Base-by-base conservation (phyloP, 2,329 filamentous ascomycete species). In the Pseudogymnoascus destructans region DNA sequence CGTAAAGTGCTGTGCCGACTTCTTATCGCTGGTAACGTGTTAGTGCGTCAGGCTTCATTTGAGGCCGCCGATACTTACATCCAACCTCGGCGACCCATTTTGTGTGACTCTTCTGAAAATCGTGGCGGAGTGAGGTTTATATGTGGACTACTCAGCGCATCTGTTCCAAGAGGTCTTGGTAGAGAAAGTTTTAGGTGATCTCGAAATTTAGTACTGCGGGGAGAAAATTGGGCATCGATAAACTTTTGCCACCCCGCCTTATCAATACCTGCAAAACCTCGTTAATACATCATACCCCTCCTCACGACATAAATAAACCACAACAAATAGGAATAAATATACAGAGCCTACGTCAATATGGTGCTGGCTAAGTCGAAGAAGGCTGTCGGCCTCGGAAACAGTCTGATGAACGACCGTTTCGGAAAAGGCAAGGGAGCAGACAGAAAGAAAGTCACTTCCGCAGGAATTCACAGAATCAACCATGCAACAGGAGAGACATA, bases 401-500 rank as follows among this genome's bases (percentile, higher is more conserved):
- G 87, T 75, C 82, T 98, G 70, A 98, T 98, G 93, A 97, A 97
- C 71, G 93, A 97, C 75, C 87, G 92, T 60, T 96, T 97, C 73
- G 89, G 91, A 69, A 95, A 93, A 74, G 88, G 89, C 68, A 96
- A 95, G 73, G 88, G 89, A 64, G 71, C 79, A 57, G 87, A 91
- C 71, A 85, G 90, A 71, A 92, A 89, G 73, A 87, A 86, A 70
- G 80, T 77, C 64, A 81, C 79, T 61, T 73, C 77, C 62, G 74
- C 79, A 64, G 70, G 72, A 61, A 73, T 70, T 57, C 66, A 73
- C 40, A 82, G 87, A 68, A 86, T 89, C 63, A 84, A 90, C 71
- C 82, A 91, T 67, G 78, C 82, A 23, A 89, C 88, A 19, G 90
- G 89, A 69, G 87, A 95, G 70, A 84, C 85, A 77, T 98, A 98